Conservation (phyloP, 495 filamentous ascomycete species). For the Penicillium daleae region DNA sequence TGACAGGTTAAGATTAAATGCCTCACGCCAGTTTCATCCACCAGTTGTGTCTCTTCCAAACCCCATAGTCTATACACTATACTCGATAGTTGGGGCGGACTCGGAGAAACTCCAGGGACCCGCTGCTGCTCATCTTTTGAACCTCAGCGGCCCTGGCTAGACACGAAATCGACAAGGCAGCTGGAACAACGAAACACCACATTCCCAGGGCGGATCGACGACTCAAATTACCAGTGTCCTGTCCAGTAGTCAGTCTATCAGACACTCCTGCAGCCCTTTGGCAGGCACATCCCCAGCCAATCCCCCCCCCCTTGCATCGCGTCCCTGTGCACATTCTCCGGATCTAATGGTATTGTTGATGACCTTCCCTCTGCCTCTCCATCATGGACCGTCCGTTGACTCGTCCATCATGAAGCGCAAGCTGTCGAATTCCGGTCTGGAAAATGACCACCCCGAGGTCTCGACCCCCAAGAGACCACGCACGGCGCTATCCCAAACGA, state of each 20-base stretch:
- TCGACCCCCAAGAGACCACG: constrained; percentile 49
- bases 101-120: constrained; percentile 39
- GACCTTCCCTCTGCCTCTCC: constrained; percentile 26
- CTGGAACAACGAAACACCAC: not conserved
- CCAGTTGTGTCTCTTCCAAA: not conserved
- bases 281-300: constrained; percentile 14
- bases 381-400: constrained; percentile 23
- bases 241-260: not conserved
- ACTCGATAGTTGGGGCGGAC: constrained; percentile 32
- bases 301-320: constrained; percentile 33
- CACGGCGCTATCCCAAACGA: constrained; percentile 29
- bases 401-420: constrained; percentile 48
- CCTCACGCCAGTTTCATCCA: not conserved
- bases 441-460: constrained; percentile 40
- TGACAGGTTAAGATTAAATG: not conserved
- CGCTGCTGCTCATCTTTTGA: constrained; percentile 10
- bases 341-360: constrained; percentile 47
- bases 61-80: not conserved
- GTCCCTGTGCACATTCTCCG: constrained; percentile 37
- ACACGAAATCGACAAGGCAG: not conserved
- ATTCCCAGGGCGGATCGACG: constrained; percentile 17
- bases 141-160: not conserved
- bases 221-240: not conserved
- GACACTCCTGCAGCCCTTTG: constrained; percentile 8
- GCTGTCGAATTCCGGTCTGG: constrained; percentile 44